phyloP scores from a whole-genome alignment of 2,329 filamentous ascomycete genomes.

The Cercospora nicotianae region DNA sequence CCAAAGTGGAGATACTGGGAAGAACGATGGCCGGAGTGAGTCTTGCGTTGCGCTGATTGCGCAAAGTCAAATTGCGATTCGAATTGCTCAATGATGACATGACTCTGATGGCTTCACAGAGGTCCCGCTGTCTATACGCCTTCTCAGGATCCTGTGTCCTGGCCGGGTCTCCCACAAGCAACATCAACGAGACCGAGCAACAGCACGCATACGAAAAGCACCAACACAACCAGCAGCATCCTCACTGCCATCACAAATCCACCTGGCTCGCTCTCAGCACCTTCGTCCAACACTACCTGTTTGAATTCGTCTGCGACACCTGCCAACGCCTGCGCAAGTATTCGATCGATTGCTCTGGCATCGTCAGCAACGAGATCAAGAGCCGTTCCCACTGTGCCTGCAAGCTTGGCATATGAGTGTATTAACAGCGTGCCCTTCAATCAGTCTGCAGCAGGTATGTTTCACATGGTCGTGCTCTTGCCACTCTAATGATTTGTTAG shows the following conservation, averaged over 20 bases:
- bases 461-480: not conserved
- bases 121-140: not conserved
- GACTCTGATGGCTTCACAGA: not conserved
- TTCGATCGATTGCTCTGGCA: slow-evolving; percentile 30
- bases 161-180: not conserved
- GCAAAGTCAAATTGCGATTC: not conserved
- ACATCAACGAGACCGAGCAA: not conserved
- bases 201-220: not conserved
- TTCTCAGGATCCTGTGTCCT: not conserved
- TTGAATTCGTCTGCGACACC: not conserved
- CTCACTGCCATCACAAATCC: not conserved
- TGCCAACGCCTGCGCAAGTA: slow-evolving; percentile 32
- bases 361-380: slow-evolving; percentile 13
- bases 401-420: slow-evolving; percentile 49
- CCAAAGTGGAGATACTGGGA: not conserved
- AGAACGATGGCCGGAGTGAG: not conserved
- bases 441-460: slow-evolving; percentile 36
- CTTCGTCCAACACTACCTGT: not conserved
- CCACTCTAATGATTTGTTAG: slow-evolving; percentile 31
- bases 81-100: not conserved
- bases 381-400: slow-evolving; percentile 44
- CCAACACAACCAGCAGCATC: not conserved
- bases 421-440: slow-evolving; percentile 50
- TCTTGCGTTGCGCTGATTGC: not conserved
- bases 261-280: not conserved